Base-by-base conservation (phyloP, 2,329 filamentous ascomycete species). In the Alternaria sp. region DNA sequence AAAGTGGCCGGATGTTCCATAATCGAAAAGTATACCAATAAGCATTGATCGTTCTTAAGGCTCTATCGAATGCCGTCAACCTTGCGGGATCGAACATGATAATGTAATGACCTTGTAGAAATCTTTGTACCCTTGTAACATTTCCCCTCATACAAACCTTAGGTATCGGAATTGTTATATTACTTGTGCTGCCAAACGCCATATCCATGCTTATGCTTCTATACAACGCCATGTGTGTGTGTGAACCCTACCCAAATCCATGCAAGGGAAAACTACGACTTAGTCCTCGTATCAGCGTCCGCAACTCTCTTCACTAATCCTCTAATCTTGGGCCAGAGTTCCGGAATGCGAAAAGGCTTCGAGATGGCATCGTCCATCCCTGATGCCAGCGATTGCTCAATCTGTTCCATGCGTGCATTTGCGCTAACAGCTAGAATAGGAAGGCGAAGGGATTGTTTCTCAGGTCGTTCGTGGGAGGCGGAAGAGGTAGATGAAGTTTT, bases 361-460 rank as follows among this genome's bases (percentile, higher is more conserved):
- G 69, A 63, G 14, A 74, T 74, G 4, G 67, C 67, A 53, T 72
- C 70, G 9, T 75, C 74, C 74, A 78, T 76, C 2, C 73, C 75
- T 2, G 73, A 70, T 0, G 64, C 65, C 11, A 77, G 53, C 12
- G 74, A 73, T 26, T 69, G 60, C 9, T 69, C 57, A 3, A 78
- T 61, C 59, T 78, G 76, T 54, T 77, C 73, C 51, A 66, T 69
- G 24, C 76, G 64, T 6, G 74, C 76, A 62, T 78, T 78, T 1
- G 75, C 75, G 42, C 74, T 78, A 3, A 78, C 73, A 11, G 74
- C 75, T 5, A 78, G 59, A 11, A 77, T 72, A 3, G 73, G 73
- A 5, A 76, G 51, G 11, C 70, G 65, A 1, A 56, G 34, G 7
- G 14, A 41, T 5, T 58, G 26, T 9, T 53, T 48, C 1, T 63